Percentiles rank a stretch among this genome's conserved stretches.
Conservation (phyloP, 2,329 filamentous ascomycete genomes). For the Verticillium klebahnii region DNA sequence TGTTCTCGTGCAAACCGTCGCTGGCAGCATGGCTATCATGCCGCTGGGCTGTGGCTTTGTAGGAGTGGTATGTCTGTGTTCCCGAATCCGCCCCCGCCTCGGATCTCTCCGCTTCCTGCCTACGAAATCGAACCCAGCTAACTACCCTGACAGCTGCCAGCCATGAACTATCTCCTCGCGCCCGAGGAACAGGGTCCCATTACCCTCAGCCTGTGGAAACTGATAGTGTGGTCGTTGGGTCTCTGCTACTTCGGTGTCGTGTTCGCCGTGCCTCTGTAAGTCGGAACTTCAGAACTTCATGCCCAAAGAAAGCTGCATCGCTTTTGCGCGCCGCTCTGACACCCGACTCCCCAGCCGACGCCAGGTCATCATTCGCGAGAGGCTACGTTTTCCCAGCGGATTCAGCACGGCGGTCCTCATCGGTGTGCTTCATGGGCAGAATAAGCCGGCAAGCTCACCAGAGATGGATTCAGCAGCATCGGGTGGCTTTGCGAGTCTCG, state of each 20-base stretch:
- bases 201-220: slow-evolving; percentile 64
- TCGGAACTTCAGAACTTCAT: not conserved
- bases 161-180: slow-evolving; percentile 79
- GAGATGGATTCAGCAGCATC: slow-evolving; percentile 25
- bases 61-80: slow-evolving; percentile 56
- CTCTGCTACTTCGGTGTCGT: slow-evolving; percentile 96
- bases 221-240: slow-evolving; percentile 87
- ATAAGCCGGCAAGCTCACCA: slow-evolving; percentile 14
- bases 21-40: slow-evolving; percentile 94
- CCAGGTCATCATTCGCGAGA: slow-evolving; percentile 90
- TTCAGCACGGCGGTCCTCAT: slow-evolving; percentile 92
- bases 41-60: slow-evolving; percentile 94
- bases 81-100: not conserved
- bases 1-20: slow-evolving; percentile 92
- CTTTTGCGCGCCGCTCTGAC: not conserved
- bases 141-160: slow-evolving; percentile 58
- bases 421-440: slow-evolving; percentile 72
- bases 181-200: slow-evolving; percentile 76
- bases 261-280: slow-evolving; percentile 82
- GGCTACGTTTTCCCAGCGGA: slow-evolving; percentile 89
- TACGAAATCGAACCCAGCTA: no score
- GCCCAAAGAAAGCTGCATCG: not conserved
- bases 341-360: slow-evolving; percentile 48
- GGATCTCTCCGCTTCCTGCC: not conserved
- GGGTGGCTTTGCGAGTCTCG: slow-evolving; percentile 38